Conservation (phyloP, 495 filamentous ascomycete genomes). For the Aspergillus bertholletiae region DNA sequence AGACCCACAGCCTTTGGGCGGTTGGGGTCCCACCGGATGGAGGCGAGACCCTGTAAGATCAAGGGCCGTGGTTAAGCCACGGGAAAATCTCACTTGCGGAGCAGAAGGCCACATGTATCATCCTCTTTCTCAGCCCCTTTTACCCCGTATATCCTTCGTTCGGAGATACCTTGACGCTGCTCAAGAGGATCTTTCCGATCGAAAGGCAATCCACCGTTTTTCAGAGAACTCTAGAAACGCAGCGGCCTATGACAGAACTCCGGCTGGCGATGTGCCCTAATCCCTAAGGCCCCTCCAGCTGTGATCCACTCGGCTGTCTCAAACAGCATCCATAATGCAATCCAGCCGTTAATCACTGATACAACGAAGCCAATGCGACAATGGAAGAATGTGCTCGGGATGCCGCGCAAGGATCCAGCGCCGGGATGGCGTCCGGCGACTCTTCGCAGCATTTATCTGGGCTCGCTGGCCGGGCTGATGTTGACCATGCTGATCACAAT, state of each 20-base stretch:
- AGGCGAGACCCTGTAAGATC: neutral
- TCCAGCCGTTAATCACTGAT: neutral
- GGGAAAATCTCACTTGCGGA: neutral
- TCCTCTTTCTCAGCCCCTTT: neutral
- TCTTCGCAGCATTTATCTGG: conserved; percentile 1
- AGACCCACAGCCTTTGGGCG: neutral
- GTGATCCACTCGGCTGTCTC: neutral
- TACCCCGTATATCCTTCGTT: no score
- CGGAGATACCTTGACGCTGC: no score
- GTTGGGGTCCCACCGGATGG: neutral
- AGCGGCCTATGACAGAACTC: neutral
- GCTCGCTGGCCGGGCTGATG: neutral
- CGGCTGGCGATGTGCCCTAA: neutral
- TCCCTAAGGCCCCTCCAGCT: neutral
- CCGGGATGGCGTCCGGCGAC: conserved; percentile 5
- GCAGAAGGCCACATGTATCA: neutral
- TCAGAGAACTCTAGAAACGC: no score
- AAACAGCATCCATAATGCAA: neutral
- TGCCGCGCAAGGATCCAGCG: neutral
- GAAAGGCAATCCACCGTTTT: no score
- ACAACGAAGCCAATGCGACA: neutral
- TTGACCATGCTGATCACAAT: neutral
- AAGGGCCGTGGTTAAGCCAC: neutral
- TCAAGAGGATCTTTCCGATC: no score
- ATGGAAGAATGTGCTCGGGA: neutral